Base-by-base conservation (phyloP, 257 asterid genomes). In the Capsicum pubescens region DNA sequence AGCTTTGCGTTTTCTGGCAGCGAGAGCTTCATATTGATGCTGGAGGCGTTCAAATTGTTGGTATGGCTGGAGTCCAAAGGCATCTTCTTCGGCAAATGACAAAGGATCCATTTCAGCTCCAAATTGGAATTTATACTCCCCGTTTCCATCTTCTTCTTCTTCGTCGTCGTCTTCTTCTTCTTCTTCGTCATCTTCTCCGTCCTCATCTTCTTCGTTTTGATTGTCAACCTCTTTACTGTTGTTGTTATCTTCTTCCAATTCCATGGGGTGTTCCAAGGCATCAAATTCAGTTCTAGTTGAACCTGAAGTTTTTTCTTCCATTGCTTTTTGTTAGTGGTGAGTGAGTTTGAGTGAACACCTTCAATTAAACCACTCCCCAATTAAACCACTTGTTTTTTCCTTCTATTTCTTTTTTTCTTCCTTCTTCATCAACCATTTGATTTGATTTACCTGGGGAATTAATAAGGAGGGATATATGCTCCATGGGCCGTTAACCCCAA, bases 61-160 rank as follows among this genome's bases (percentile, higher is more conserved):
- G 46, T 95, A 95, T 79, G 93, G 95, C 86, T 90, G 95, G 83
- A 90, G 84, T 6, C 96, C 95, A 46, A 92, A 91, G 57, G 95
- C 88, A 14, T 91, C 94, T 8, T 90, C 91, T 85, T 93, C 92
- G 0, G 91, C 93, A 78, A 95, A 93, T 9, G 92, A 85, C 32
- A 93, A 85, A 69, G 98, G 98, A 74, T 95, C 93, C 97, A 91
- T 92, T 80, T 88, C 97, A 7, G 86, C 95, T 54, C 87, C 86
- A 84, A 95, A 92, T 79, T 87, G 93, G 85, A 93, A 91, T 54
- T 83, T 84, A 84, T 91, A 91, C 70, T 83, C 97, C 21, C 83
- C 90, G 44, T 87, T 92, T 61, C 87, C 93, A 17, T 89, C 92
- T 1, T 86, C 92, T 5, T 87, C 86, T n/a, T 83, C 95, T 2